phyloP scores from a whole-genome alignment of 306 rosid species.

The Comarum palustre region DNA sequence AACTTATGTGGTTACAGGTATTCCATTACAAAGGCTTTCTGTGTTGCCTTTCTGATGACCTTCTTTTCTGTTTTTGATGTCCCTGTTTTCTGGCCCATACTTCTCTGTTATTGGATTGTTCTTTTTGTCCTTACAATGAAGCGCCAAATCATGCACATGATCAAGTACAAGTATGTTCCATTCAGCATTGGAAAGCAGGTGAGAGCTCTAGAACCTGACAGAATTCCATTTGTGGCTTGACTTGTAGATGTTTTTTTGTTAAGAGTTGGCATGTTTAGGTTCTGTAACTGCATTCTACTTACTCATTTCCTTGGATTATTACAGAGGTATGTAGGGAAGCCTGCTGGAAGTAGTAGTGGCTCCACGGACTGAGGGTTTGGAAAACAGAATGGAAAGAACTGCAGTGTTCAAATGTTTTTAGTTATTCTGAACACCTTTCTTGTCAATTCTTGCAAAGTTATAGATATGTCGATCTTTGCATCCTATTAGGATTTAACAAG shows the following conservation, averaged over 20 bases:
- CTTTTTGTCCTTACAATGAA: conserved; percentile 68
- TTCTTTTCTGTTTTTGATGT: conserved; percentile 59
- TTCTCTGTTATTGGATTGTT: conserved; percentile 59
- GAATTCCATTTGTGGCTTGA: not conserved
- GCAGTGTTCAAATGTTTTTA: conserved; percentile 22
- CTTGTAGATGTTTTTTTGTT: not conserved
- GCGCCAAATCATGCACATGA: conserved; percentile 74
- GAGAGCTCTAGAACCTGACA: conserved; percentile 21
- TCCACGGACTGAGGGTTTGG: conserved; percentile 37
- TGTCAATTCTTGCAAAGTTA: conserved; percentile 15
- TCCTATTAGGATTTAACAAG: conserved; percentile 10
- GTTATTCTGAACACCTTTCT: conserved; percentile 23
- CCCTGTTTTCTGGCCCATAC: conserved; percentile 74
- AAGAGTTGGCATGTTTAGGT: not conserved
- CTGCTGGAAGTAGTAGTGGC: conserved; percentile 40
- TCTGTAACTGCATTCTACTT: not conserved
- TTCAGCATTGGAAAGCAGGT: conserved; percentile 64
- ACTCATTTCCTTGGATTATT: conserved; percentile 22
- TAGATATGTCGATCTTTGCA: conserved; percentile 13
- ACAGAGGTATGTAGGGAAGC: conserved; percentile 51
- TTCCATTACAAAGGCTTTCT: conserved; percentile 61
- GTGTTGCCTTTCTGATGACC: conserved; percentile 58
- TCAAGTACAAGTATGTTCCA: conserved; percentile 63
- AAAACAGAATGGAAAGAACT: conserved; percentile 21
- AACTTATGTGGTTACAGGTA: conserved; percentile 45